Evolutionary conservation across 2,329 filamentous ascomycete species (phyloP), one percentile per base, ranked within the genome.

Genomic region (Pestalotiopsis sp.): DNA sequence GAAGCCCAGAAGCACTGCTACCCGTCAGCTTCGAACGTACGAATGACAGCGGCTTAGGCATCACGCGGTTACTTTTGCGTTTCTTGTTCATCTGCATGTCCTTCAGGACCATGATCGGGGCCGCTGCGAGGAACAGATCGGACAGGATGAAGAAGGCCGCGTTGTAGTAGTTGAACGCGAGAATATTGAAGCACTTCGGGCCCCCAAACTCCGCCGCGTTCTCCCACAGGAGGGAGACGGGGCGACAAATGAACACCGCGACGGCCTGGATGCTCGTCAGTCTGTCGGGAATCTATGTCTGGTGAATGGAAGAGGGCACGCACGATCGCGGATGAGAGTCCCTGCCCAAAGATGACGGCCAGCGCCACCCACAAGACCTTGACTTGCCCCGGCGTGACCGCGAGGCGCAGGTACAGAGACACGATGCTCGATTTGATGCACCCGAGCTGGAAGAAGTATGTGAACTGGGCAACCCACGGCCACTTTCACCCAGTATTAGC

Each of bases 61-160:
- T 23, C 23, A 13, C 14, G 20, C 3, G 2, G n/a, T 59, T 31
- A 59, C 57, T 7, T 59, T 59, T 59, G 20, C 57, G 57, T 59
- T 59, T 59, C 23, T 20, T 59, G 14, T 59, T 59, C 57, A 59
- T 59, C 14, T 59, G 57, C 57, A 59, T 59, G 25, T 59, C 57
- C 14, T 59, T 59, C 57, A 59, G 9, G 11, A 59, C 57, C 57
- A 59, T 13, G 57, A 59, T 23, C 14, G 57, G 57, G 13, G 57
- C 20, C 6, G 25, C 20, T 14, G 27, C 57, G 17, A 59, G 20
- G 20, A 59, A 59, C 5, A 59, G 57, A 27, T 59, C 57, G 25
- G 57, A 59, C 13, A 59, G 1, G 23, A 59, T 59, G 27, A 59
- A 59, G 57, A 59, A 59, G 17, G 57, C 57, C 13, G 57, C 57